Percentiles rank a stretch among this genome's conserved stretches.
These are phyloP conservation scores for Trichoderma koningiopsis DNA, from an alignment of 2,329 filamentous ascomycete species.

Conservation along the genomic window DNA sequence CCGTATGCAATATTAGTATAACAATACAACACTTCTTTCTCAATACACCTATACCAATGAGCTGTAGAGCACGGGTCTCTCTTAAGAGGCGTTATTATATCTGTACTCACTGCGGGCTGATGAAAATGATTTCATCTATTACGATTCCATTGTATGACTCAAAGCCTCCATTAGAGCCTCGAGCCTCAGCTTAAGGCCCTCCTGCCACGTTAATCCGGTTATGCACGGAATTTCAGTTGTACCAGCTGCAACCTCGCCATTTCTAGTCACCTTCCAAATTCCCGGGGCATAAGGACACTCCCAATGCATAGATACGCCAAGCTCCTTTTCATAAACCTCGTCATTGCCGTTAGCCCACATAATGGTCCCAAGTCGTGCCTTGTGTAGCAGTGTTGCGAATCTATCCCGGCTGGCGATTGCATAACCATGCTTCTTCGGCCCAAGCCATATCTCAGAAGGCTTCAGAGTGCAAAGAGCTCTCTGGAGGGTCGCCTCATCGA, in stretches of 20 bases:
- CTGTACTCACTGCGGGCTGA: too few species aligned
- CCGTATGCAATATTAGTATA: conserved; percentile 23
- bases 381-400: neutral
- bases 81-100: too few species aligned
- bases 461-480: neutral
- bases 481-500: neutral
- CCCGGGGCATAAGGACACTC: neutral
- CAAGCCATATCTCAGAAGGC: neutral
- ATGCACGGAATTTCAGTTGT: neutral
- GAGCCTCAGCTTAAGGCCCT: neutral
- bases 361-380: neutral
- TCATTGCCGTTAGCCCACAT: neutral
- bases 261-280: neutral
- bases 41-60: neutral
- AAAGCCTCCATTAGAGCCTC: neutral
- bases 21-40: neutral
- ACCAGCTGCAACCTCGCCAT: neutral
- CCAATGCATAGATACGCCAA: neutral
- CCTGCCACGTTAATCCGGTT: neutral
- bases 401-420: neutral
- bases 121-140: too few species aligned
- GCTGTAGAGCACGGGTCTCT: too few species aligned
- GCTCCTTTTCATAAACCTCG: neutral
- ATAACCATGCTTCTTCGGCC: neutral
- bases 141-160: neutral